Evolutionary conservation across 148 eudicot genomes (phyloP).

Genomic region (Rhododendron vialii): DNA sequence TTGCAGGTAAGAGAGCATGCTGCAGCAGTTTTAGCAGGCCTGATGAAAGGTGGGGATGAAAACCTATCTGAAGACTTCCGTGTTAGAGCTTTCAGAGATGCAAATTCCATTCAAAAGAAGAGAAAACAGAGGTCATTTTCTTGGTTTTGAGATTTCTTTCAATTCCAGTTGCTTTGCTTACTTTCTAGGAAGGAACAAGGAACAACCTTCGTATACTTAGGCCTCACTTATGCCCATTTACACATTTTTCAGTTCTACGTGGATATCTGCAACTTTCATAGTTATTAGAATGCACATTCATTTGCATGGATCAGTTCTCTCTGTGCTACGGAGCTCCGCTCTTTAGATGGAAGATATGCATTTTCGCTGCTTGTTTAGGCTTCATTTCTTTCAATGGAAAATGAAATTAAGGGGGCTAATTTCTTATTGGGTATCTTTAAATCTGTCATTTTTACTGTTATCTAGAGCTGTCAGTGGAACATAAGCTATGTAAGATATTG

Average conservation of each 20-base stretch:
- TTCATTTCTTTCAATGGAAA: neutral
- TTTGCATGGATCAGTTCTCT: neutral
- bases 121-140: slow-evolving; percentile 65
- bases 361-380: neutral
- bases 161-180: neutral
- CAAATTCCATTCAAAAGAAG: slow-evolving; percentile 48
- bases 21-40: slow-evolving; percentile 93
- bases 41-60: slow-evolving; percentile 91
- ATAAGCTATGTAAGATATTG: neutral
- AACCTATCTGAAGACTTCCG: slow-evolving; percentile 66
- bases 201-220: neutral
- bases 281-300: neutral
- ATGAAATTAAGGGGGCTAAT: neutral
- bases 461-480: neutral
- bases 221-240: neutral
- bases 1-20: slow-evolving; percentile 98
- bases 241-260: neutral
- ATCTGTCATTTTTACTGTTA: neutral
- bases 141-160: slow-evolving; percentile 8
- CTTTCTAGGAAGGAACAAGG: neutral
- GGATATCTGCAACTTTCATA: neutral
- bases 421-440: neutral
- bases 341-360: neutral
- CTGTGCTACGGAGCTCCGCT: neutral
- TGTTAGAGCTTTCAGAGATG: slow-evolving; percentile 70